These are phyloP conservation scores for Sphaerulina vaccinii DNA, from an alignment of 2,329 filamentous ascomycete genomes.

Conservation along the genomic window DNA sequence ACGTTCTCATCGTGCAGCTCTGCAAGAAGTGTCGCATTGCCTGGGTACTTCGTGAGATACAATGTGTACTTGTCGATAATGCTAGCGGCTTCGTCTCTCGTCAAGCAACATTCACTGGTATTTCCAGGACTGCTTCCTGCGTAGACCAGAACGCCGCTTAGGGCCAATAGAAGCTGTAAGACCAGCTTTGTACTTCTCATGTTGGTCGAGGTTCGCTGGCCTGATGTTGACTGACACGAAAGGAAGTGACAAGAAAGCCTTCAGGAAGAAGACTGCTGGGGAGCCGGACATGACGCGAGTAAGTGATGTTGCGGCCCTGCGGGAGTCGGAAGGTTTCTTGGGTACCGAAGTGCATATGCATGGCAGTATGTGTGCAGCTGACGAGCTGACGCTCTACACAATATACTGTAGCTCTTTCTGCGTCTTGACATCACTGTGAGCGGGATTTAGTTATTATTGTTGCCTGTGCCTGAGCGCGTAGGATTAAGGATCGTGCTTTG, in stretches of 20 bases:
- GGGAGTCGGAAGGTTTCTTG: background rate
- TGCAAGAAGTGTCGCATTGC: constrained; percentile 1
- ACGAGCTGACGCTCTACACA: no score
- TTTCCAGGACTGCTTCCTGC: constrained; percentile 10
- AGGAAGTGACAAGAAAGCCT: constrained; percentile 15
- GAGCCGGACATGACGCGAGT: constrained; percentile 11
- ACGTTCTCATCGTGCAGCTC: constrained; percentile 14
- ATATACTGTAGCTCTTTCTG: background rate
- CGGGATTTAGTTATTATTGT: background rate
- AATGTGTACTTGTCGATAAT: constrained; percentile 8
- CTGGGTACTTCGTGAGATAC: constrained; percentile 11
- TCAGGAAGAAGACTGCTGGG: constrained; percentile 14
- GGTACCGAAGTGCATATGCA: background rate
- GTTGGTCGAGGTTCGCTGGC: background rate
- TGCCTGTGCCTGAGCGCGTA: background rate
- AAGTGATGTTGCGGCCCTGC: background rate
- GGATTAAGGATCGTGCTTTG: background rate
- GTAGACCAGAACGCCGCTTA: constrained; percentile 8
- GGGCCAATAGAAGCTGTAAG: constrained; percentile 9
- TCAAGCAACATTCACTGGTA: constrained; percentile 7
- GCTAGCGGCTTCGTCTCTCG: constrained; percentile 7
- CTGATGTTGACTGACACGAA: constrained; percentile 15
- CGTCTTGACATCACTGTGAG: background rate
- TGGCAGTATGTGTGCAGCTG: background rate
- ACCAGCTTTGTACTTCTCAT: constrained; percentile 4